These are phyloP conservation scores for Plasmodium vivax DNA, from an alignment of 169 alveolate genomes.

Conservation along the genomic window DNA sequence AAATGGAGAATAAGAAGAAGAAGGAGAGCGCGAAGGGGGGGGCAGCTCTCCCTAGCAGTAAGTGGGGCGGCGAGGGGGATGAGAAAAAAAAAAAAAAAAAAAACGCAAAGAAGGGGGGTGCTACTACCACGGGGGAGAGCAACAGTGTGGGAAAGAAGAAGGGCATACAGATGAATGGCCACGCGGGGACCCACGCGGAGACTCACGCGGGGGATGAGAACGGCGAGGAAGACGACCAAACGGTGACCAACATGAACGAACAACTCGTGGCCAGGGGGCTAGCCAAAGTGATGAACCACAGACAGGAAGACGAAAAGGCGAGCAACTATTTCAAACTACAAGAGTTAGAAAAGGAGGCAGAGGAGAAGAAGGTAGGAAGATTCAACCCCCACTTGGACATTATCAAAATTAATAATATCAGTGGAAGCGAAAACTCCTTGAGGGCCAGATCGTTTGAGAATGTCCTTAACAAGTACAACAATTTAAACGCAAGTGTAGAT, in stretches of 20 bases:
- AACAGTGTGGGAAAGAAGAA: neutral
- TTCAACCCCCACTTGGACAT: conserved; percentile 59
- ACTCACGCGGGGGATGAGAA: neutral
- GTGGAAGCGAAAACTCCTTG: conserved; percentile 68
- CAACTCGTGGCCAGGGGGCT: conserved; percentile 39
- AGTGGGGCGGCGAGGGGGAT: neutral
- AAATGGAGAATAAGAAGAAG: conserved; percentile 27
- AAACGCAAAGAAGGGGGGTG: neutral
- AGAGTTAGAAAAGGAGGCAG: conserved; percentile 70
- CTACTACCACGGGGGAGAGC: neutral
- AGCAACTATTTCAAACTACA: conserved; percentile 48
- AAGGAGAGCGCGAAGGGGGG: neutral
- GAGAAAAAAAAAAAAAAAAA: conserved; percentile 4
- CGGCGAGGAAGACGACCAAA: neutral
- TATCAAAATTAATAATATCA: conserved; percentile 60
- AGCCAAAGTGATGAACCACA: conserved; percentile 59
- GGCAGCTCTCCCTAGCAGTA: neutral
- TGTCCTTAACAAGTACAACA: conserved; percentile 54
- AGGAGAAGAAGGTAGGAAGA: conserved; percentile 54
- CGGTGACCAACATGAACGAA: conserved; percentile 16
- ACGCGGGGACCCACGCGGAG: neutral
- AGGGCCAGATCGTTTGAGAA: conserved; percentile 73
- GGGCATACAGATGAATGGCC: neutral
- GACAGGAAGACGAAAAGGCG: conserved; percentile 70
- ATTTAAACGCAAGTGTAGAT: conserved; percentile 68